A percentile compares a stretch with the other conserved stretches of the same genome.
Conservation (phyloP, 768 basidiomycete genomes). For the Mycena leptocephala region DNA sequence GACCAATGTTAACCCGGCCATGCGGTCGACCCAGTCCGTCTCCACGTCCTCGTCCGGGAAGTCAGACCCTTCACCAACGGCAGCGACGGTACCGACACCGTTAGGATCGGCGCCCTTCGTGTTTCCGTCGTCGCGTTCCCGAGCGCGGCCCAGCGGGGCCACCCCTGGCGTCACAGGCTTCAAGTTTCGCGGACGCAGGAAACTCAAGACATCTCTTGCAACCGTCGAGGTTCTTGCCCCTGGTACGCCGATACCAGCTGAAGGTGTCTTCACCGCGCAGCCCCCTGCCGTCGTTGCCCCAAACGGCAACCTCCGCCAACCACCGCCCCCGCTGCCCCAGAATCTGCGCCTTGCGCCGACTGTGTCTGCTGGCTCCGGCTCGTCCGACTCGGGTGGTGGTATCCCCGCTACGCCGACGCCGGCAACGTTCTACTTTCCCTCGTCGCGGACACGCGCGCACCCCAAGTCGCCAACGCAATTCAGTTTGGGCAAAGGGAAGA, state of each 20-base stretch:
- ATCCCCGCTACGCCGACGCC: constrained; percentile 1
- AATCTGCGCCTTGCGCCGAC: not conserved
- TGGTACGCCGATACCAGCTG: constrained; percentile 20
- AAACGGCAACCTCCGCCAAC: not conserved
- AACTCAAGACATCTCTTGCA: constrained; percentile 4
- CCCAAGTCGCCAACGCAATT: constrained; percentile 33
- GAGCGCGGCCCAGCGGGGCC: constrained; percentile 23
- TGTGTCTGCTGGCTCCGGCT: not conserved
- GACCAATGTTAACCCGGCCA: constrained; percentile 5
- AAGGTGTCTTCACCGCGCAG: constrained; percentile 17
- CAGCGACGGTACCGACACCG: not conserved
- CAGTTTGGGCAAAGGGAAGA: constrained; percentile 32
- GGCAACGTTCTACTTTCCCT: constrained; percentile 31
- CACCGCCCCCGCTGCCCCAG: not conserved
- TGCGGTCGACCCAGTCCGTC: constrained; percentile 19
- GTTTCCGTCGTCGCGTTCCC: constrained; percentile 41
- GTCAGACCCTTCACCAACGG: not conserved
- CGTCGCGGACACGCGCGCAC: constrained; percentile 34
- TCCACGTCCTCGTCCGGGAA: constrained; percentile 16
- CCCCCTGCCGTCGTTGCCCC: not conserved
- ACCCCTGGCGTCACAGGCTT: constrained; percentile 13
- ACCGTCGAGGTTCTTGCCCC: constrained; percentile 16
- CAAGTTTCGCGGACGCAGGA: constrained; percentile 30
- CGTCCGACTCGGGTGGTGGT: constrained; percentile 20
- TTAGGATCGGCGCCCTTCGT: constrained; percentile 33